Evolutionary conservation across 257 asterid species (phyloP).

Genomic region (Forsythia suspensa): DNA sequence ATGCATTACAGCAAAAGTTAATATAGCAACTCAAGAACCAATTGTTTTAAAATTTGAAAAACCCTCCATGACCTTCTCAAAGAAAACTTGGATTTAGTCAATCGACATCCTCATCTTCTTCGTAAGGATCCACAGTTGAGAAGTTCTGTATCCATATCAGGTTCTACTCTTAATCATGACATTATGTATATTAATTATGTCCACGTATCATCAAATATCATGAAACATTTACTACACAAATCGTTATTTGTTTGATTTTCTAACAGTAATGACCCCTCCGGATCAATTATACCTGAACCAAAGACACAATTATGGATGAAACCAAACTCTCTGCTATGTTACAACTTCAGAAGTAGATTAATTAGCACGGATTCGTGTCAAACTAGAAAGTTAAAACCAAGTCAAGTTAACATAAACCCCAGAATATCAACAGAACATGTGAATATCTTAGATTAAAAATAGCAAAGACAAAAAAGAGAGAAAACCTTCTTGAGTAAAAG

Average conservation of each 20-base stretch:
- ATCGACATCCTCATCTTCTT: not conserved
- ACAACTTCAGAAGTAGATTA: constrained; percentile 7
- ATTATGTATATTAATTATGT: not conserved
- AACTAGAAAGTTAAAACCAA: not conserved
- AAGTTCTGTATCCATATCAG: not conserved
- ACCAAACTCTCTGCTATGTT: not conserved
- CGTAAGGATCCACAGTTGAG: not conserved
- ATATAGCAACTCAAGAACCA: not conserved
- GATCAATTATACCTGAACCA: constrained; percentile 3
- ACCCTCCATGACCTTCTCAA: not conserved
- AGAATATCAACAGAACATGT: not conserved
- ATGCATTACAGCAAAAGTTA: no score
- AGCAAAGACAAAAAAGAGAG: not conserved
- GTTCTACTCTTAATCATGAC: not conserved
- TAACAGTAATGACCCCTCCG: not conserved
- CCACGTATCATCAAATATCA: no score
- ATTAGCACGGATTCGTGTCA: not conserved
- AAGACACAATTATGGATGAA: not conserved
- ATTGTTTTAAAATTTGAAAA: not conserved
- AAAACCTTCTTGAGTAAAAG: constrained; percentile 89
- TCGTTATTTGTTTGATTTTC: not conserved
- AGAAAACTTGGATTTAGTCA: not conserved
- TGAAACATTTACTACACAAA: no score
- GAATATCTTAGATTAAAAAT: not conserved
- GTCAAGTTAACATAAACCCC: not conserved